Evolutionary conservation across 2,329 filamentous ascomycete species (phyloP).

Genomic region (Ophidiomyces ophidiicola): DNA sequence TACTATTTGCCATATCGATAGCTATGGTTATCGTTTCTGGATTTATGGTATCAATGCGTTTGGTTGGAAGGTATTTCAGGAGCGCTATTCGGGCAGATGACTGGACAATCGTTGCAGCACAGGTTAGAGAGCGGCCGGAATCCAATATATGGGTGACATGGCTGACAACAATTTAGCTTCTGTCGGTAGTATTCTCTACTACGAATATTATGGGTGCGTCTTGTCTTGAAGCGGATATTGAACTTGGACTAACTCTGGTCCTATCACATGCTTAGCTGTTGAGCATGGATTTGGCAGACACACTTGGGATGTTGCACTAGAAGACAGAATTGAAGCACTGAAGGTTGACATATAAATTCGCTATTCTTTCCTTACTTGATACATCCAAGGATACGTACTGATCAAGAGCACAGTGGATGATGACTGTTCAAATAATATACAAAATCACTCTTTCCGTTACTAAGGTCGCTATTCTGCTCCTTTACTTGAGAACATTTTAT

Average conservation of each 20-base stretch:
- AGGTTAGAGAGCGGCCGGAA: conserved; percentile 1
- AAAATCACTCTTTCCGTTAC: conserved; percentile 10
- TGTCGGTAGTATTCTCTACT: conserved; percentile 5
- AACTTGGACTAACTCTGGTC: not conserved
- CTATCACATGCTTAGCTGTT: conserved; percentile 4
- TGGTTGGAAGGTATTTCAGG: conserved; percentile 11
- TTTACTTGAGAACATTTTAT: conserved; percentile 14
- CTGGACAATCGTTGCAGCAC: conserved; percentile 10
- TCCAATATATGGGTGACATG: not conserved
- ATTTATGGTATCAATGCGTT: conserved; percentile 7
- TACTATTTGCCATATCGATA: conserved; percentile 1
- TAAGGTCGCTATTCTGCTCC: conserved; percentile 13
- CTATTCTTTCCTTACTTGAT: too few species aligned
- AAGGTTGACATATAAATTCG: conserved; percentile 5
- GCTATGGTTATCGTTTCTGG: conserved; percentile 9
- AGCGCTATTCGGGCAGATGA: conserved; percentile 9
- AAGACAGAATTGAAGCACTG: conserved; percentile 4
- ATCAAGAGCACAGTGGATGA: conserved; percentile 2
- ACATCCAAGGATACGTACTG: too few species aligned
- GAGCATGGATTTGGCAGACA: conserved; percentile 11
- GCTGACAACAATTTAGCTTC: conserved; percentile 2
- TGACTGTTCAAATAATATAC: conserved; percentile 9
- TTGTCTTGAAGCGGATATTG: not conserved
- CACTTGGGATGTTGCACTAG: not conserved
- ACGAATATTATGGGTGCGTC: conserved; percentile 10